Evolutionary conservation across 2,329 filamentous ascomycete species (phyloP).

Genomic region (Trichoderma oligosporum): DNA sequence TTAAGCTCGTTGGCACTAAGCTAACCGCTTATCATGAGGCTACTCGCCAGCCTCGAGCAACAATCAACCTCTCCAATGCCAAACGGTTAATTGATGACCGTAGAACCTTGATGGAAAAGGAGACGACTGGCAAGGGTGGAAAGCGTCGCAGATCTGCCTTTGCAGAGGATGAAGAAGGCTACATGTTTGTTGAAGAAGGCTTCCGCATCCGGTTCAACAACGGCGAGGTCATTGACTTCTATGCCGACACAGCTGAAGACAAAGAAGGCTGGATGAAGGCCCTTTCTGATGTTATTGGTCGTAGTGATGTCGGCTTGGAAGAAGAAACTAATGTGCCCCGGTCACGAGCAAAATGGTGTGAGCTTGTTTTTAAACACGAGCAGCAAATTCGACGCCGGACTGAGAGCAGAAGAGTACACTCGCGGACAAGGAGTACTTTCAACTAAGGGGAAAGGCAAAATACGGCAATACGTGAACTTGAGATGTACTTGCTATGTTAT

Average conservation of each 20-base stretch:
- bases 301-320: constrained; percentile 47
- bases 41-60: constrained; percentile 90
- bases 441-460: constrained; percentile 33
- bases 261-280: constrained; percentile 96
- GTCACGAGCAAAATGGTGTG: constrained; percentile 60
- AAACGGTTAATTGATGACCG: constrained; percentile 92
- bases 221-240: constrained; percentile 97
- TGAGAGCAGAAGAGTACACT: constrained; percentile 51
- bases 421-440: constrained; percentile 57
- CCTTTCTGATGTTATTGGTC: constrained; percentile 66
- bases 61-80: constrained; percentile 93
- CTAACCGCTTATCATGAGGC: constrained; percentile 95
- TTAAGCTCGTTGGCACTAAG: constrained; percentile 86
- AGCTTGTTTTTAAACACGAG: constrained; percentile 62
- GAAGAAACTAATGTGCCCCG: constrained; percentile 43
- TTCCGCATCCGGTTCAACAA: constrained; percentile 99
- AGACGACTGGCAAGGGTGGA: constrained; percentile 71
- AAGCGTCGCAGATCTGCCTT: constrained; percentile 89
- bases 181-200: constrained; percentile 99
- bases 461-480: constrained; percentile 1
- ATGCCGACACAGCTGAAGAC: constrained; percentile 80
- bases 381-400: constrained; percentile 54
- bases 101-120: constrained; percentile 74
- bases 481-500: constrained; percentile 18
- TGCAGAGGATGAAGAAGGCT: constrained; percentile 96